Conservation (phyloP, 1,284 basidiomycete genomes). For the Thelephora terrestris region DNA sequence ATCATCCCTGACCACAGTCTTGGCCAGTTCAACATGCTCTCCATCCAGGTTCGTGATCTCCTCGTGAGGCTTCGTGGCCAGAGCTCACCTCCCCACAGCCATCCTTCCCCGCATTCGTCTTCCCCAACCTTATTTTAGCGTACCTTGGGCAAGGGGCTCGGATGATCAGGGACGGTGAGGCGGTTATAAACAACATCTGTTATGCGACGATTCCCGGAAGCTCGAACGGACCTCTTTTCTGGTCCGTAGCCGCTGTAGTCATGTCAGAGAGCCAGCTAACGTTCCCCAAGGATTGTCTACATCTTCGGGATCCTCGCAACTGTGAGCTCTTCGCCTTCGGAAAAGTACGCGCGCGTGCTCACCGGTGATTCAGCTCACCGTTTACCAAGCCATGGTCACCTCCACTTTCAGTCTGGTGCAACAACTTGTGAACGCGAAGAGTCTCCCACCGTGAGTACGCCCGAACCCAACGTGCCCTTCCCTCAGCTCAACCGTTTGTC, state of each 20-base stretch:
- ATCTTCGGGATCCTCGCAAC: conserved; percentile 54
- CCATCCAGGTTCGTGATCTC: no score
- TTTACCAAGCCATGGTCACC: conserved; percentile 60
- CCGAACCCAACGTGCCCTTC: neutral
- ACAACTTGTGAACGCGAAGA: conserved; percentile 51
- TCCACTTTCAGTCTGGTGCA: conserved; percentile 57
- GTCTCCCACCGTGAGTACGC: conserved; percentile 36
- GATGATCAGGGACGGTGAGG: no score
- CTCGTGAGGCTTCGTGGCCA: neutral
- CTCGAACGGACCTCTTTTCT: no score
- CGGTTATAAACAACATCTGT: no score
- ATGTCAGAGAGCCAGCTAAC: no score
- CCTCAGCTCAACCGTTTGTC: neutral
- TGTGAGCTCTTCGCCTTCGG: no score
- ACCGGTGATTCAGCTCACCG: conserved; percentile 32
- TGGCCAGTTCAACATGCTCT: no score
- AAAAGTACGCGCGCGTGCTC: no score
- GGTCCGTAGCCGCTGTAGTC: no score
- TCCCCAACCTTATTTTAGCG: conserved; percentile 51
- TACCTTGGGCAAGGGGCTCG: conserved; percentile 64
- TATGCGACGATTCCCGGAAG: no score
- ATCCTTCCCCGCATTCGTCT: conserved; percentile 45
- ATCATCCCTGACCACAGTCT: neutral
- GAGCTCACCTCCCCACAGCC: no score
- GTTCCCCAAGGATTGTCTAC: conserved; percentile 40